These are phyloP conservation scores for Trichoderma pleuroti DNA, from an alignment of 2,329 filamentous ascomycete species.

Conservation along the genomic window DNA sequence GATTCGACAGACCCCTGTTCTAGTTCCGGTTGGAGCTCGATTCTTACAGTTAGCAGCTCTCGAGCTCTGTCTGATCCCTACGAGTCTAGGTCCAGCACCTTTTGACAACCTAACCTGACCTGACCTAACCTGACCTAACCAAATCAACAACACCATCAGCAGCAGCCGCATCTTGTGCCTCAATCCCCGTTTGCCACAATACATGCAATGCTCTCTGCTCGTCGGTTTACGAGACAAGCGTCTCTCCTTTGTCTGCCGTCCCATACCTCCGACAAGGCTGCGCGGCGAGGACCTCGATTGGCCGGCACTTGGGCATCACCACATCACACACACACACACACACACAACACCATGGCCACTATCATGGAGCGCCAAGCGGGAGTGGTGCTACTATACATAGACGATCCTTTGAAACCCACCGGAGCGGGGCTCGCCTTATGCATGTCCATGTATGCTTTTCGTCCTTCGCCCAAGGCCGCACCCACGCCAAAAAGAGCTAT, in stretches of 20 bases:
- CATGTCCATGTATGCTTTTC: background rate
- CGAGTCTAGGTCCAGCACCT: background rate
- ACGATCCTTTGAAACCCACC: slow-evolving; percentile 9
- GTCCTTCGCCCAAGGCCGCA: background rate
- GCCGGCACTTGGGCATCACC: slow-evolving; percentile 8
- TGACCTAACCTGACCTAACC: background rate
- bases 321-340: background rate
- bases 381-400: background rate
- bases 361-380: background rate
- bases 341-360: background rate
- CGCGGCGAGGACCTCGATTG: background rate
- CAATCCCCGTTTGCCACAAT: background rate
- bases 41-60: background rate
- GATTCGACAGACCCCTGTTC: background rate
- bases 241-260: background rate
- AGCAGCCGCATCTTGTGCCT: background rate
- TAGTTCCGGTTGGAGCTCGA: background rate
- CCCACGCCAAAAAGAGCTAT: background rate
- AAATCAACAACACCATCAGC: background rate
- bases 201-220: background rate
- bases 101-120: background rate
- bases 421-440: slow-evolving; percentile 1
- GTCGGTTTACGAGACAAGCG: background rate
- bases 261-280: background rate
- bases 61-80: background rate